These are phyloP conservation scores for Trichoderma harzianum DNA, from an alignment of 2,329 filamentous ascomycete species.

Conservation along the genomic window DNA sequence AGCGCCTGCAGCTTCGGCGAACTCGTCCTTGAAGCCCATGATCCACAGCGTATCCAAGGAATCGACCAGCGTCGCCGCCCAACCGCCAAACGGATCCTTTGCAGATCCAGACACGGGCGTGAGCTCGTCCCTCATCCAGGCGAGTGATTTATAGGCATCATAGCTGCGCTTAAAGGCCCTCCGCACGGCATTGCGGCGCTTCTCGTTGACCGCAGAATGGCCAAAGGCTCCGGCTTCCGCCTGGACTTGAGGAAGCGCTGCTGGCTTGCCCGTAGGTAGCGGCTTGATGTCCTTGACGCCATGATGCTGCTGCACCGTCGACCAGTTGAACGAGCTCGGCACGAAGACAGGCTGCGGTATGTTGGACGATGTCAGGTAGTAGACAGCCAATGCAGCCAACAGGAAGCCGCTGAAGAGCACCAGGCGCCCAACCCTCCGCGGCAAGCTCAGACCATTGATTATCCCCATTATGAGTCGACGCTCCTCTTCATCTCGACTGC, in stretches of 20 bases:
- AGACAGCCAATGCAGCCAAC: constrained; percentile 24
- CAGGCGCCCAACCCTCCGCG: constrained; percentile 25
- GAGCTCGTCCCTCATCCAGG: constrained; percentile 54
- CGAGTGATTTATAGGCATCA: constrained; percentile 49
- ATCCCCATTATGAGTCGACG: neutral
- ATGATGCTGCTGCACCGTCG: constrained; percentile 25
- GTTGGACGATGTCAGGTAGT: constrained; percentile 11
- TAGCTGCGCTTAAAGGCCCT: constrained; percentile 43
- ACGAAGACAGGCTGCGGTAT: constrained; percentile 21
- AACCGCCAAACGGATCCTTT: constrained; percentile 51
- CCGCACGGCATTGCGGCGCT: constrained; percentile 39
- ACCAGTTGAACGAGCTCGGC: constrained; percentile 33
- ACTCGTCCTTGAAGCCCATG: constrained; percentile 58
- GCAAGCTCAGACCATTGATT: constrained; percentile 24
- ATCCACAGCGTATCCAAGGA: constrained; percentile 61
- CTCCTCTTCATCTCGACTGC: constrained; percentile 14
- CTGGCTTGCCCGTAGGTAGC: constrained; percentile 28
- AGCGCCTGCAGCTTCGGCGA: constrained; percentile 50
- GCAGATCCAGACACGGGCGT: constrained; percentile 44
- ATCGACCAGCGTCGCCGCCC: constrained; percentile 60
- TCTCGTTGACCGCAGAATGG: constrained; percentile 22
- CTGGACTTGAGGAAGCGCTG: constrained; percentile 31
- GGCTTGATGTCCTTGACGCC: constrained; percentile 32
- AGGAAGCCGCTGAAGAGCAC: constrained; percentile 23
- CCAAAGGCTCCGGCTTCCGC: constrained; percentile 26